phyloP scores from a whole-genome alignment of 208 protist genomes.

The Trypanosomatidae sp. region DNA sequence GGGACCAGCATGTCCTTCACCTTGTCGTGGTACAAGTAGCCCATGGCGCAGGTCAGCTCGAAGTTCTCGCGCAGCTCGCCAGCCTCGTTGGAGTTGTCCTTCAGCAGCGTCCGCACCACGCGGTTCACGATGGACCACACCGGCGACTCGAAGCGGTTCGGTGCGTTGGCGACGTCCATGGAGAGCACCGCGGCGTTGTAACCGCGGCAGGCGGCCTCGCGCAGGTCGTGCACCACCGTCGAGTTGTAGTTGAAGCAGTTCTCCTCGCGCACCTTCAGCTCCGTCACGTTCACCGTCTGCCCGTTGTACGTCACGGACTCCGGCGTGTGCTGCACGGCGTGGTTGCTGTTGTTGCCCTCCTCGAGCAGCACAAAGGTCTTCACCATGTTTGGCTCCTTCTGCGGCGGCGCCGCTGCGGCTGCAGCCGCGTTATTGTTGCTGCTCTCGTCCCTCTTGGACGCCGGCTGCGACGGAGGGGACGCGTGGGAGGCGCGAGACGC shows the following conservation, averaged over 20 bases:
- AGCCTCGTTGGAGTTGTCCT: conserved; percentile 29
- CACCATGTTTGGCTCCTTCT: no score
- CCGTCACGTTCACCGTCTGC: conserved; percentile 38
- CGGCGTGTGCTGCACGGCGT: conserved; percentile 30
- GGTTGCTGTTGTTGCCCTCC: conserved; percentile 36
- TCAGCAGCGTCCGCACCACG: conserved; percentile 55
- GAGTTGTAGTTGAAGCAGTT: conserved; percentile 62
- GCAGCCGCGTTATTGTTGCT: conserved; percentile 1
- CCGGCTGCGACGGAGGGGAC: neutral
- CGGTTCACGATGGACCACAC: conserved; percentile 71
- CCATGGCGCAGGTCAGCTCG: conserved; percentile 56
- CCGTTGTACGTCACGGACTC: conserved; percentile 38
- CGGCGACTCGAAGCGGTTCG: conserved; percentile 53
- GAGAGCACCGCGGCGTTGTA: conserved; percentile 71
- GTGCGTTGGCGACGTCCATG: conserved; percentile 58
- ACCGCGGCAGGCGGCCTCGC: conserved; percentile 53
- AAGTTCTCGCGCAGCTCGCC: conserved; percentile 35
- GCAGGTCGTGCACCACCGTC: conserved; percentile 49
- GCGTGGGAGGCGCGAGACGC: neutral
- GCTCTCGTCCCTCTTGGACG: conserved; percentile 9
- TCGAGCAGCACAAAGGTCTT: conserved; percentile 71
- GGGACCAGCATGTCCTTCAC: conserved; percentile 58
- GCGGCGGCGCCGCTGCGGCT: no score
- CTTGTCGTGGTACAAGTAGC: conserved; percentile 71
- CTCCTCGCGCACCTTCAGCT: conserved; percentile 54